Percentiles rank a stretch among this genome's conserved stretches.
Evolutionary conservation across 768 basidiomycete genomes (phyloP).

Genomic region (Cyclocybe cylindracea): DNA sequence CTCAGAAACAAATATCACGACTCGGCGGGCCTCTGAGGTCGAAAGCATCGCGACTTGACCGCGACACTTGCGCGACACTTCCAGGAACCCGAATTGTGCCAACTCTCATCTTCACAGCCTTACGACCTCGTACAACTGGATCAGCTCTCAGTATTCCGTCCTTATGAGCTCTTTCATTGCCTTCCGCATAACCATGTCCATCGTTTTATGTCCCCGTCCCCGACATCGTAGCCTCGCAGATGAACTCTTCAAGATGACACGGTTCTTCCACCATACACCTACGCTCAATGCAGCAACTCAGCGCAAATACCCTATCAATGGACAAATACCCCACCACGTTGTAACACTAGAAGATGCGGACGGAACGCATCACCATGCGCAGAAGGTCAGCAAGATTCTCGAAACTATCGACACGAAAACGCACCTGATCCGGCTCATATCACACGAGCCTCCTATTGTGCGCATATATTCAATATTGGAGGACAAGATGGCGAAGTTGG

Average conservation of each 20-base stretch:
- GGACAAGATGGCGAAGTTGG: slow-evolving; percentile 23
- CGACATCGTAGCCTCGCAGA: not conserved
- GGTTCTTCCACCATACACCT: not conserved
- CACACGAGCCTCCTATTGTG: slow-evolving; percentile 58
- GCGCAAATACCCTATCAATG: slow-evolving; percentile 20
- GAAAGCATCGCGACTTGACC: too few relatives aligned
- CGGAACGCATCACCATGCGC: slow-evolving; percentile 11
- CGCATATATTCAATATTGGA: slow-evolving; percentile 40
- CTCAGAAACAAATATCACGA: too few relatives aligned
- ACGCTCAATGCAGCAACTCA: slow-evolving; percentile 5
- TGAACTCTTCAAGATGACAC: not conserved
- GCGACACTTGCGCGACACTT: too few relatives aligned
- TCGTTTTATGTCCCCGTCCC: slow-evolving; percentile 13
- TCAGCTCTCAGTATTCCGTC: too few relatives aligned
- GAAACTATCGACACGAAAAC: slow-evolving; percentile 38
- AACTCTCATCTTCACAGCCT: too few relatives aligned
- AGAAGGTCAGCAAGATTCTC: slow-evolving; percentile 44
- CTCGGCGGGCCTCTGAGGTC: too few relatives aligned
- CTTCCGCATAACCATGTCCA: slow-evolving; percentile 27
- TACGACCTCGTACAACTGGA: too few relatives aligned
- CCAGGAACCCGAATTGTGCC: too few relatives aligned
- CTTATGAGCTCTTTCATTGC: slow-evolving; percentile 31
- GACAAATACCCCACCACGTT: slow-evolving; percentile 19
- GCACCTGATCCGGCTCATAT: slow-evolving; percentile 57
- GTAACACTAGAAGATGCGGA: slow-evolving; percentile 20